These are phyloP conservation scores for Calonectria hawksworthii DNA, from an alignment of 2,329 filamentous ascomycete species.

Conservation along the genomic window DNA sequence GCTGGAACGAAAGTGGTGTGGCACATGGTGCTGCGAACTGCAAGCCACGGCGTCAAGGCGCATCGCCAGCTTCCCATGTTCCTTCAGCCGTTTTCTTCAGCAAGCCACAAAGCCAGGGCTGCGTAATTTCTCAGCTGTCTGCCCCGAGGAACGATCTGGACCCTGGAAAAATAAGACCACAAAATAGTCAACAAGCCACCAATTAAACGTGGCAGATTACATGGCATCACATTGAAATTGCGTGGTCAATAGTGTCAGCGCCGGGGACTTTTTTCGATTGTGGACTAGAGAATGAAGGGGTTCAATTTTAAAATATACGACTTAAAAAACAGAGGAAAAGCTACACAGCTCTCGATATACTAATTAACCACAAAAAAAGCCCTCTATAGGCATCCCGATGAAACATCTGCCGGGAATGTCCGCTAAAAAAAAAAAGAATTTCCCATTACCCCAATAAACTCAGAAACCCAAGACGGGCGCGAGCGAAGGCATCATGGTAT, in stretches of 20 bases:
- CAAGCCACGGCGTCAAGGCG: background rate
- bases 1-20: background rate
- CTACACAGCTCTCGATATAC: background rate
- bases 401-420: background rate
- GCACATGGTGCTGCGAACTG: background rate
- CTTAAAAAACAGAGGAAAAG: background rate
- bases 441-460: background rate
- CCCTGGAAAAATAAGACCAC: background rate
- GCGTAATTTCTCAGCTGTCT: background rate
- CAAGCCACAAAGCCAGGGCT: background rate
- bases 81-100: background rate
- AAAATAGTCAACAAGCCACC: background rate
- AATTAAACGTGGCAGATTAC: background rate
- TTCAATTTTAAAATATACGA: background rate
- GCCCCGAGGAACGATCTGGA: background rate
- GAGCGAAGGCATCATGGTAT: no score
- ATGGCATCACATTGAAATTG: background rate
- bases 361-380: background rate
- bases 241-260: background rate
- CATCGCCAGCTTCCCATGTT: background rate
- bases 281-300: background rate
- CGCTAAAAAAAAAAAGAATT: no score
- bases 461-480: background rate
- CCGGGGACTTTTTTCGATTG: rapidly evolving
- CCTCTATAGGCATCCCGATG: background rate